phyloP scores from a whole-genome alignment of 1,284 basidiomycete species.

The Papiliotrema terrestris region DNA sequence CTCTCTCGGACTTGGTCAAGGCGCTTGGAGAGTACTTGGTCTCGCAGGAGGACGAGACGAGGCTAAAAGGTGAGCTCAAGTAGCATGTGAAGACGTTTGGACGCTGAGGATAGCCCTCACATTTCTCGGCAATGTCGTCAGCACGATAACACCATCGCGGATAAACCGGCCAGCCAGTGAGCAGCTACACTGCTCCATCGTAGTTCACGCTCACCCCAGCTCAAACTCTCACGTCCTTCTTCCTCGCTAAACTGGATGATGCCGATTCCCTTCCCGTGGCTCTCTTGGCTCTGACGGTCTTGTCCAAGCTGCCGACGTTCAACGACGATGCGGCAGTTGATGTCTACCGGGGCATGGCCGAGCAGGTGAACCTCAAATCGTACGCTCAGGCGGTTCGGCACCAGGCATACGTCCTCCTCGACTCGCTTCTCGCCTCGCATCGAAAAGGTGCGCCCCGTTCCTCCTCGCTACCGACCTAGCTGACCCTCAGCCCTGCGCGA shows the following conservation, averaged over 20 bases:
- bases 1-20: slow-evolving; percentile 80
- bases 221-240: slow-evolving; percentile 77
- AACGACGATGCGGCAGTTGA: slow-evolving; percentile 67
- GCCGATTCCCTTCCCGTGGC: slow-evolving; percentile 74
- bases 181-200: neutral
- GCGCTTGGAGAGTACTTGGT: slow-evolving; percentile 82
- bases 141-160: slow-evolving; percentile 59
- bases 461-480: neutral
- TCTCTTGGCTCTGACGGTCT: slow-evolving; percentile 65
- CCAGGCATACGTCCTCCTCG: slow-evolving; percentile 75
- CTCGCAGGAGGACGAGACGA: slow-evolving; percentile 71
- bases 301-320: slow-evolving; percentile 65
- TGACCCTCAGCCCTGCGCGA: slow-evolving; percentile 59
- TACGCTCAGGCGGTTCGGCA: slow-evolving; percentile 80
- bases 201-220: slow-evolving; percentile 53
- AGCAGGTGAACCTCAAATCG: slow-evolving; percentile 73
- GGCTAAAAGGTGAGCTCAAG: slow-evolving; percentile 66
- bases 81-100: neutral
- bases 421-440: slow-evolving; percentile 71
- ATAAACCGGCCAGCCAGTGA: slow-evolving; percentile 78
- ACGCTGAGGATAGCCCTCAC: slow-evolving; percentile 27
- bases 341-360: slow-evolving; percentile 67
- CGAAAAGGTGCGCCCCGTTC: slow-evolving; percentile 58
- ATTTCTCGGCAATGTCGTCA: slow-evolving; percentile 58
- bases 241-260: slow-evolving; percentile 80